A percentile compares a stretch with the other conserved stretches of the same genome.
Evolutionary conservation across 441 rosid genomes (phyloP).

Genomic region (Theobroma grandiflorum): DNA sequence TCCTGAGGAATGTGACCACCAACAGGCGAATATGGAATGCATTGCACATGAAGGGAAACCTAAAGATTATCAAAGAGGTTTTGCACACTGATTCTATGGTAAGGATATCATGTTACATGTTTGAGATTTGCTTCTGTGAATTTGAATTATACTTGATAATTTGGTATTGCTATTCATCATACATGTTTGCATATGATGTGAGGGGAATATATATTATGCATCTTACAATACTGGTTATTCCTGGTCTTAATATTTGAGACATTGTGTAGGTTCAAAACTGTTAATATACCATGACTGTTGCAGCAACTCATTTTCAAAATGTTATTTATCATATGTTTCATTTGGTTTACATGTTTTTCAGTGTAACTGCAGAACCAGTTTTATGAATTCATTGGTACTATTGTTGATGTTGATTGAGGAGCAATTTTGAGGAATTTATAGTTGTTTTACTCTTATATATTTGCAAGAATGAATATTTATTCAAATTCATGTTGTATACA

Average conservation of each 20-base stretch:
- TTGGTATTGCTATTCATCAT: neutral
- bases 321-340: neutral
- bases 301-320: neutral
- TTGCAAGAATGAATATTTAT: neutral
- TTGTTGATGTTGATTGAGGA: neutral
- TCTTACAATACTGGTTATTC: neutral
- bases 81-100: conserved; percentile 46
- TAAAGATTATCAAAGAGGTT: conserved; percentile 43
- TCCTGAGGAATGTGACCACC: conserved; percentile 50
- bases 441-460: neutral
- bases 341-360: neutral
- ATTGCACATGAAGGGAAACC: conserved; percentile 40
- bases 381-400: neutral
- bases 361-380: neutral
- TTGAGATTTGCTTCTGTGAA: conserved; percentile 1
- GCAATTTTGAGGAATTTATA: neutral
- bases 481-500: conserved; percentile 21
- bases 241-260: conserved; percentile 2
- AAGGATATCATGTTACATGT: conserved; percentile 17
- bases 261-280: neutral
- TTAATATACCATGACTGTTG: neutral
- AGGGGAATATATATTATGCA: neutral
- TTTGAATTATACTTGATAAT: neutral
- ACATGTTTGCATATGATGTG: neutral
- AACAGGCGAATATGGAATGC: conserved; percentile 63